These are phyloP conservation scores for Exophiala aquamarina DNA, from an alignment of 2,329 filamentous ascomycete genomes.

Conservation along the genomic window DNA sequence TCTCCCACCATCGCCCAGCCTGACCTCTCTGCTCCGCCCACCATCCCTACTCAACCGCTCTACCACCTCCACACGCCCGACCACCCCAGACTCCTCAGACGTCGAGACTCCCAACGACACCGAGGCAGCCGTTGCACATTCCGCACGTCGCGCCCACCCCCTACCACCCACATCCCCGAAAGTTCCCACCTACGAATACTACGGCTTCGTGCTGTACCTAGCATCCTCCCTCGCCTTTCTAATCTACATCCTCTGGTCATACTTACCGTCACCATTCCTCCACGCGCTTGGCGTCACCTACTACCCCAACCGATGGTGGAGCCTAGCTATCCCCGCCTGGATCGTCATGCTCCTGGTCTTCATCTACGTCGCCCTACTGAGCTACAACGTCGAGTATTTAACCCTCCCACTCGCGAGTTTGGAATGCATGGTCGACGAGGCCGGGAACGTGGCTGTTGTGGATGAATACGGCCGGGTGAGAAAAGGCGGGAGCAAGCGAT, in stretches of 20 bases:
- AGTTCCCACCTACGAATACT: constrained; percentile 99
- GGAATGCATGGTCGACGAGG: constrained; percentile 90
- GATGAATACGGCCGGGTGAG: constrained; percentile 66
- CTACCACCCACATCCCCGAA: constrained; percentile 85
- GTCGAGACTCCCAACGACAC: constrained; percentile 68
- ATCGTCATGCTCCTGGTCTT: constrained; percentile 85
- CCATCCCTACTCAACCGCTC: constrained; percentile 51
- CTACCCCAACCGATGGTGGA: constrained; percentile 98
- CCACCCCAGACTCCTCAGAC: constrained; percentile 88
- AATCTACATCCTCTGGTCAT: constrained; percentile 76
- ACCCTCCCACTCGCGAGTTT: constrained; percentile 77
- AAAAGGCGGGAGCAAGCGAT: constrained; percentile 41
- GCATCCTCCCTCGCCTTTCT: constrained; percentile 79
- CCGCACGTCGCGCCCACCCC: constrained; percentile 58
- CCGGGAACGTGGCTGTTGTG: constrained; percentile 79
- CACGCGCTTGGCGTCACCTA: constrained; percentile 93
- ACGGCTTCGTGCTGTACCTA: constrained; percentile 95
- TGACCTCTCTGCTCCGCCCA: constrained; percentile 84
- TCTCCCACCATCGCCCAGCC: constrained; percentile 83
- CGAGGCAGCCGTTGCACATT: constrained; percentile 60
- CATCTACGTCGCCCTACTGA: constrained; percentile 88
- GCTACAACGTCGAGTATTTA: constrained; percentile 86
- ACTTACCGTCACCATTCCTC: constrained; percentile 86
- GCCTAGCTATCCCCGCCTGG: constrained; percentile 85
- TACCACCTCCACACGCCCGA: constrained; percentile 75